Conservation (phyloP, 2,329 filamentous ascomycete species). For the Incumbomyces delicatus region DNA sequence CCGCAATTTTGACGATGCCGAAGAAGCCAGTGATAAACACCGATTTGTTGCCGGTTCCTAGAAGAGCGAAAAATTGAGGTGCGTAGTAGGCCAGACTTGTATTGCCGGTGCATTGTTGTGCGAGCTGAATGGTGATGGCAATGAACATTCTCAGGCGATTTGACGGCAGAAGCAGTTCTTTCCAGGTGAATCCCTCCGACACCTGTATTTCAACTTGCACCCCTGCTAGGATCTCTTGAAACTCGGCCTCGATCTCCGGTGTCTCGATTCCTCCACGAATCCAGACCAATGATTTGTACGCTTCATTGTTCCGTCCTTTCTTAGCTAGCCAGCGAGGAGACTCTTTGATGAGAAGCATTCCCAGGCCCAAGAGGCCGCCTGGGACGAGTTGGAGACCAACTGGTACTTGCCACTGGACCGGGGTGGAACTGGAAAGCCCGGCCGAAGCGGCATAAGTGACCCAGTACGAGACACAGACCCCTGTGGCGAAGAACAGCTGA, state of each 20-base stretch:
- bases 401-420: slow-evolving; percentile 47
- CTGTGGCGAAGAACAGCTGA: slow-evolving; percentile 42
- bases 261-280: slow-evolving; percentile 39
- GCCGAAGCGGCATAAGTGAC: slow-evolving; percentile 40
- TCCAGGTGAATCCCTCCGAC: slow-evolving; percentile 39
- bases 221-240: slow-evolving; percentile 32
- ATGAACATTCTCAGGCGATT: slow-evolving; percentile 42
- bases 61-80: slow-evolving; percentile 42
- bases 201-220: slow-evolving; percentile 39
- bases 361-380: slow-evolving; percentile 37
- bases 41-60: slow-evolving; percentile 39
- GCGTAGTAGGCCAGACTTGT: slow-evolving; percentile 45
- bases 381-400: slow-evolving; percentile 44
- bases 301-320: slow-evolving; percentile 37
- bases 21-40: slow-evolving; percentile 46
- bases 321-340: slow-evolving; percentile 40
- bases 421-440: slow-evolving; percentile 23
- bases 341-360: slow-evolving; percentile 42
- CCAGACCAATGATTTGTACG: slow-evolving; percentile 41
- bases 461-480: slow-evolving; percentile 46
- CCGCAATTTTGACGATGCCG: slow-evolving; percentile 42
- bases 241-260: slow-evolving; percentile 26
- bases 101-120: slow-evolving; percentile 42
- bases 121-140: slow-evolving; percentile 42
- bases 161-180: slow-evolving; percentile 37